Evolutionary conservation across 1,284 basidiomycete genomes (phyloP), one percentile per base, ranked within the genome.

Genomic region (Fistulinella cinereoalba): DNA sequence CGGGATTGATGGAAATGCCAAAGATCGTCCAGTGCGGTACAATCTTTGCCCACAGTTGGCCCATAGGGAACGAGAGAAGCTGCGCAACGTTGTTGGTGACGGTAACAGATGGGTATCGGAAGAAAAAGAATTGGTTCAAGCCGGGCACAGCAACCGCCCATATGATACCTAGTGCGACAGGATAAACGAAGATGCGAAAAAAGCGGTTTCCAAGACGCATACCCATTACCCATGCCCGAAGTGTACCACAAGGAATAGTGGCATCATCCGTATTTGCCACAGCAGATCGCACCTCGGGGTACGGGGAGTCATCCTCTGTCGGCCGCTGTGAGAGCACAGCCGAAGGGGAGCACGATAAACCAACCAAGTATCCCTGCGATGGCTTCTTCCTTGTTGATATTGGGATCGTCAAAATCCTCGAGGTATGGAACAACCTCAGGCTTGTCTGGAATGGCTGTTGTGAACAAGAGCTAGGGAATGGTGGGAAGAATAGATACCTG

Each of bases 251-350:
- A 3, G 83, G 83, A 58, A 87, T 81, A 24, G 66, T 64, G 9
- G 75, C 73, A 59, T 88, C 83, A 55, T 89, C 85, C 3, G 79
- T 82, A 59, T 87, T 85, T 32, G 83, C 78, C 22, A 89, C 87
- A 27, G 84, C 84, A 18, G 85, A 85, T 25, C 88, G 80, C 21
- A 90, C 87, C 60, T 88, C 85, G 9, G 84, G 84, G 60, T 89
- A 90, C 0, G 79, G 80, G 0, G 78, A 81, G 50, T 81, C 79
- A 44, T 79, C 76, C 64, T 79, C 76, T 65, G n/a, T 8, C 15
- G 19, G 25, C n/a, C 3, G 10, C n/a, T 4, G 31, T 16, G 47
- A 13, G 45, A 19, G 36, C 3, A 1, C 8, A 23, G 13, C n/a
- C 7, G 13, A 24, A 3, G 10, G 2, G 8, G 9, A 21, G 18